Base-by-base conservation (phyloP, 208 protist species). In the Trypanosomatidae sp. region DNA sequence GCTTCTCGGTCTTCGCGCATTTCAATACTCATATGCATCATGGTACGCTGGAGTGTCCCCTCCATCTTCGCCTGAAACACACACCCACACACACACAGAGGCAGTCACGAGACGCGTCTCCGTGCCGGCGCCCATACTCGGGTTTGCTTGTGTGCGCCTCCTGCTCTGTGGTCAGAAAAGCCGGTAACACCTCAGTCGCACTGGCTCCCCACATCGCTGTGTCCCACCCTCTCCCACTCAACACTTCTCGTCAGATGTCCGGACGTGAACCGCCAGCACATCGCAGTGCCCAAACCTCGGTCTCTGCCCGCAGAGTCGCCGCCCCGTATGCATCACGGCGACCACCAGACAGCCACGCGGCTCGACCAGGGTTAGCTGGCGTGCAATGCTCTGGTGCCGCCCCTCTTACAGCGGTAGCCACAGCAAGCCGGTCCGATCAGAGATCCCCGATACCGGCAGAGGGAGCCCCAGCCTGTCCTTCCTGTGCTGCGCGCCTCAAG, bases 401-500 rank as follows among this genome's bases (percentile, higher is more conserved):
- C 19, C 6, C n/a, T 49, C 22, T 43, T 12, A 33, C 41, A 12
- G 3, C 10, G 1, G 39, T 43, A 28, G 13, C 47, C 25, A 39
- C 66, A 1, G 1, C 6, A 25, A 47, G 49, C 49, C 43, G 46
- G 5, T 55, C 33, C 1, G 62, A n/a, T n/a, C 65, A 43, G 25
- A 69, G 52, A 39, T 52, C 49, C 41, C 9, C 67, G 44, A 17
- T 39, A 47, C 52, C 62, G 3, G 47, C 36, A 12, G 60, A 58
- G 17, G 3, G 65, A 3, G 22, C 66, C 0, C 81, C 81, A 8
- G 77, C 76, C n/a, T 85, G 81, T 30, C 43, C 22, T 13, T 8
- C 22, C 7, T 85, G 81, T 68, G 73, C 66, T 8, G 71, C 68
- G 52, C 70, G 69, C 47, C 59, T 66, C 36, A 25, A 50, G 53